phyloP scores from a whole-genome alignment of 768 basidiomycete genomes.

The Termitomyces sp. region DNA sequence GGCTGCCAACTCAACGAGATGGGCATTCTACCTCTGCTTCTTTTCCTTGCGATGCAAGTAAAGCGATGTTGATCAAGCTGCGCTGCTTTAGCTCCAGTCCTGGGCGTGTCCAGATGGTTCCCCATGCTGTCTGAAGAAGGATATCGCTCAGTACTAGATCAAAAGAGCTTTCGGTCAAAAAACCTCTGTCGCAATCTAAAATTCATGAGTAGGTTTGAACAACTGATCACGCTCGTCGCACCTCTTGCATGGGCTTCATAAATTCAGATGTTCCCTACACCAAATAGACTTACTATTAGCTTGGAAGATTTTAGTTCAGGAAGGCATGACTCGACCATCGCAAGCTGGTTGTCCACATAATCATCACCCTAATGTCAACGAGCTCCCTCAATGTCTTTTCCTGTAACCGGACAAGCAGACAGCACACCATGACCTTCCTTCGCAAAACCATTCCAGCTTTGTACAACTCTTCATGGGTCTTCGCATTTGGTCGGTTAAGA shows the following conservation, averaged over 20 bases:
- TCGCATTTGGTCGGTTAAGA: constrained; percentile 22
- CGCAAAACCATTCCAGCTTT: constrained; percentile 36
- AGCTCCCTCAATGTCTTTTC: neutral
- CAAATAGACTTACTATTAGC: neutral
- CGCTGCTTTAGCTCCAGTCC: constrained; percentile 41
- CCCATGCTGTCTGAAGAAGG: constrained; percentile 33
- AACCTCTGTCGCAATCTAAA: constrained; percentile 34
- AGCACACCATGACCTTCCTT: constrained; percentile 36
- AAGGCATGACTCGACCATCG: constrained; percentile 20
- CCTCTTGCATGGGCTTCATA: constrained; percentile 44
- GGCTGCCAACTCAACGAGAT: no score
- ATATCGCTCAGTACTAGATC: neutral
- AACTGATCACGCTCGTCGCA: neutral
- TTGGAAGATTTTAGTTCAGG: no score
- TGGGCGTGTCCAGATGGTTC: constrained; percentile 42
- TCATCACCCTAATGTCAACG: constrained; percentile 29
- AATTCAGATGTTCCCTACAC: constrained; percentile 28
- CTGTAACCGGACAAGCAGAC: neutral
- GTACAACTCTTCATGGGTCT: constrained; percentile 36
- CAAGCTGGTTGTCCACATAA: constrained; percentile 37
- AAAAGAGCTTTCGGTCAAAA: neutral
- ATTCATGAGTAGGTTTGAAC: neutral
- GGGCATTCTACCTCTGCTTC: constrained; percentile 31
- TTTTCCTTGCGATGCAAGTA: constrained; percentile 38
- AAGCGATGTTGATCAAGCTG: constrained; percentile 38